These are phyloP conservation scores for Cyclotella distinguenda DNA, from an alignment of 108 stramenopile genomes.

Conservation along the genomic window DNA sequence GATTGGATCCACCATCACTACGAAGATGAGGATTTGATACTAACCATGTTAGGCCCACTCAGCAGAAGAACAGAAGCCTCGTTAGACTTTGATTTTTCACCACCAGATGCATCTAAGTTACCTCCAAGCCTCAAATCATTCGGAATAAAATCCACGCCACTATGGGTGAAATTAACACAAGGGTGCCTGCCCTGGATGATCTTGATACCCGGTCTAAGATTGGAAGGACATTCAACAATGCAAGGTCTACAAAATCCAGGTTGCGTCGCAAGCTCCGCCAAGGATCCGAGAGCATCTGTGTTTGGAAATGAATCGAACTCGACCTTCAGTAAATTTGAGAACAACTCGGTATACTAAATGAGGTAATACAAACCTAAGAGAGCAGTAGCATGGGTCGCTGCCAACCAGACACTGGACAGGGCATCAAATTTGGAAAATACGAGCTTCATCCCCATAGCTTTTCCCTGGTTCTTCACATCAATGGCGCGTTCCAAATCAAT, in stretches of 20 bases:
- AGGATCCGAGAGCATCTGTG: conserved; percentile 88
- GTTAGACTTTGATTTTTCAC: conserved; percentile 11
- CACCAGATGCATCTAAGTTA: conserved; percentile 13
- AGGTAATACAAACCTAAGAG: conserved; percentile 50
- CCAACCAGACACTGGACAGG: conserved; percentile 82
- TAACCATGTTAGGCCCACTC: conserved; percentile 94
- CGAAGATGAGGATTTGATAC: conserved; percentile 24
- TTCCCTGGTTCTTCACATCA: conserved; percentile 81
- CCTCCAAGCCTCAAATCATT: conserved; percentile 88
- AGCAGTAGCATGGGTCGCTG: conserved; percentile 82
- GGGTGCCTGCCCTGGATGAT: conserved; percentile 93
- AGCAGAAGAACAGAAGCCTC: conserved; percentile 81
- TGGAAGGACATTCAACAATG: conserved; percentile 68
- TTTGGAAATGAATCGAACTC: neutral
- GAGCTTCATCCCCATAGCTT: conserved; percentile 85
- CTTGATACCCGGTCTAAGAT: conserved; percentile 58
- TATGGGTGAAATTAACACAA: conserved; percentile 81
- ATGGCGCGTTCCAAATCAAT: conserved; percentile 78
- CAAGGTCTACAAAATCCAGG: conserved; percentile 75
- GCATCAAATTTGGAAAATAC: conserved; percentile 95
- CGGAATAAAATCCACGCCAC: conserved; percentile 88
- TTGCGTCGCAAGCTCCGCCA: conserved; percentile 80
- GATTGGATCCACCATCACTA: neutral
- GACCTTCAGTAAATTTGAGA: neutral
- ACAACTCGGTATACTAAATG: neutral